A percentile compares a stretch with the other conserved stretches of the same genome.
phyloP scores from a whole-genome alignment of 2,329 filamentous ascomycete species.

The Hymenoscyphus scutula region DNA sequence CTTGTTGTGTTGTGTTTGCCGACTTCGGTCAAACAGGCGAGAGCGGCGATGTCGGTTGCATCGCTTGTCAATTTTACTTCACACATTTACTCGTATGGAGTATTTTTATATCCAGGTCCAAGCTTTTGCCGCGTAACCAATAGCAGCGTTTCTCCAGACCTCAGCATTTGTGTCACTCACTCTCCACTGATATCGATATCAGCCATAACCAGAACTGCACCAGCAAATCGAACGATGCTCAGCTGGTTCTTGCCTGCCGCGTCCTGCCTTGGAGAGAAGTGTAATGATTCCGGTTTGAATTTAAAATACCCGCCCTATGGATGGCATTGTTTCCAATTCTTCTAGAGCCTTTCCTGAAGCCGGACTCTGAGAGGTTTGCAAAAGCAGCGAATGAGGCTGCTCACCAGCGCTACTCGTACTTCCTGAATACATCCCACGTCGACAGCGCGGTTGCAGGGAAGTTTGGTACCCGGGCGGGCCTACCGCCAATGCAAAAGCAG shows the following conservation, averaged over 20 bases:
- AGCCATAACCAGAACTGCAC: neutral
- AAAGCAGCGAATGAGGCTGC: slow-evolving; percentile 16
- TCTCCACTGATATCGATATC: slow-evolving; percentile 8
- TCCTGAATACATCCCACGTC: slow-evolving; percentile 18
- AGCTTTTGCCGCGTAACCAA: slow-evolving; percentile 5
- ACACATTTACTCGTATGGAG: neutral
- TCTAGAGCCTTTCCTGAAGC: slow-evolving; percentile 6
- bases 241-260: neutral
- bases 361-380: neutral
- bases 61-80: slow-evolving; percentile 1
- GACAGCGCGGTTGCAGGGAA: slow-evolving; percentile 5
- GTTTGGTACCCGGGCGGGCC: neutral
- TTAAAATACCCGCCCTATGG: neutral
- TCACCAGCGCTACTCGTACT: slow-evolving; percentile 3
- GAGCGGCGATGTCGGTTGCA: slow-evolving; percentile 13
- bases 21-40: neutral
- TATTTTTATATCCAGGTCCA: slow-evolving; percentile 10
- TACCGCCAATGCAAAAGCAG: slow-evolving; percentile 9
- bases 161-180: slow-evolving; percentile 14
- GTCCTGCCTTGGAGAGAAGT: slow-evolving; percentile 5
- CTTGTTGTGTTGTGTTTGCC: neutral
- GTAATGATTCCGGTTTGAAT: neutral
- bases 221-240: neutral
- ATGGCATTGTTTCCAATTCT: neutral
- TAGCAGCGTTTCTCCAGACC: slow-evolving; percentile 14